Evolutionary conservation across 2,329 filamentous ascomycete species (phyloP).

Genomic region (Neonectria hederae): DNA sequence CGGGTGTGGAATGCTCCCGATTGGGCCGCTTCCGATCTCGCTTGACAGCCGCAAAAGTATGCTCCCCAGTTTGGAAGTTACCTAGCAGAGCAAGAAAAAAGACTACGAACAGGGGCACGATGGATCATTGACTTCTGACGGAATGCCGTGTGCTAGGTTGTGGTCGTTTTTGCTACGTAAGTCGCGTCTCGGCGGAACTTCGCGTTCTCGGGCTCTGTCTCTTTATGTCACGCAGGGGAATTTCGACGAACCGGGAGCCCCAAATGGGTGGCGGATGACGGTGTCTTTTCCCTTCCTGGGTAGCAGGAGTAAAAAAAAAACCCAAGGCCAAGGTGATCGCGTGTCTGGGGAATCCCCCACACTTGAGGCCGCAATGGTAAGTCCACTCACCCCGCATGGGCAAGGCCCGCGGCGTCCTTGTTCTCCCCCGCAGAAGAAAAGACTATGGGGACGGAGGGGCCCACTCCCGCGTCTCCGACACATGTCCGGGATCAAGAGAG

Average conservation of each 20-base stretch:
- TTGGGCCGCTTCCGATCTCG: slow-evolving; percentile 21
- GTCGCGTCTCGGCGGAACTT: slow-evolving; percentile 5
- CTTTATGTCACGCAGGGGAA: not conserved
- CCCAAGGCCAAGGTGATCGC: not conserved
- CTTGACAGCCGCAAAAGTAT: slow-evolving; percentile 1
- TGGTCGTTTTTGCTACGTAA: not conserved
- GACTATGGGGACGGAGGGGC: slow-evolving; percentile 13
- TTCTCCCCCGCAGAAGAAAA: slow-evolving; percentile 30
- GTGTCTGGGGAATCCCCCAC: slow-evolving; percentile 16
- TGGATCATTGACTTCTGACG: not conserved
- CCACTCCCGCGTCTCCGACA: slow-evolving; percentile 13
- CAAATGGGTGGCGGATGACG: not conserved
- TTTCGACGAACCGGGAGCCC: not conserved
- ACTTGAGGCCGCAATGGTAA: slow-evolving; percentile 14
- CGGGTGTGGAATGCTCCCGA: slow-evolving; percentile 19
- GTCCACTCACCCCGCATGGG: slow-evolving; percentile 37
- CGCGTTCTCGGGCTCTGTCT: slow-evolving; percentile 11
- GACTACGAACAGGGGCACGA: not conserved
- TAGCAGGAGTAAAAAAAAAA: too few species aligned
- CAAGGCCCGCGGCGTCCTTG: not conserved
- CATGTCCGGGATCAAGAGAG: not conserved
- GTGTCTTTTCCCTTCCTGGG: not conserved
- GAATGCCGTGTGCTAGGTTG: not conserved
- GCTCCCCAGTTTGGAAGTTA: slow-evolving; percentile 19
- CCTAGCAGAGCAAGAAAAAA: slow-evolving; percentile 5